A percentile compares a stretch with the other conserved stretches of the same genome.
These are phyloP conservation scores for Aspergillus sp. DNA, from an alignment of 2,329 filamentous ascomycete species.

Conservation along the genomic window DNA sequence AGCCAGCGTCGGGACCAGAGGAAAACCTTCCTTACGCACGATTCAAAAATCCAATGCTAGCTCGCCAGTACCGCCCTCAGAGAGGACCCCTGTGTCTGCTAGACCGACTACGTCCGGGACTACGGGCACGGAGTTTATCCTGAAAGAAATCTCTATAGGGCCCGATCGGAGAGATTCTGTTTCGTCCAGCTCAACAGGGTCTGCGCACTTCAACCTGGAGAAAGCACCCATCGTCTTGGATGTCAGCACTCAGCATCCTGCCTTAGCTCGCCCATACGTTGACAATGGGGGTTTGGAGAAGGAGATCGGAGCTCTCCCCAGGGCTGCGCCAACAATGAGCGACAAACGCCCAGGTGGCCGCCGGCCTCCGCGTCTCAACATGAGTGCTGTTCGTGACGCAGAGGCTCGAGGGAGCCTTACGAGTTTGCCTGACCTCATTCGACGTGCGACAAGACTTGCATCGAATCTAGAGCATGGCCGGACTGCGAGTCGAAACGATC, in stretches of 20 bases:
- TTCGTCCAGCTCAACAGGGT: slow-evolving; percentile 23
- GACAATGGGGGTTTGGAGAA: slow-evolving; percentile 26
- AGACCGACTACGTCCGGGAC: slow-evolving; percentile 8
- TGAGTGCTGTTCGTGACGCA: slow-evolving; percentile 77
- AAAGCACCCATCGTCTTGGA: slow-evolving; percentile 35
- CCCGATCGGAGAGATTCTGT: slow-evolving; percentile 22
- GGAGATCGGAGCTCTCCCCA: slow-evolving; percentile 27
- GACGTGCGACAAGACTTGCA: slow-evolving; percentile 80
- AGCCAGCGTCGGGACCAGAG: slow-evolving; percentile 47
- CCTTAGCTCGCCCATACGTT: slow-evolving; percentile 12
- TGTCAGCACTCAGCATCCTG: slow-evolving; percentile 10
- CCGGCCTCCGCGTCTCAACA: slow-evolving; percentile 72
- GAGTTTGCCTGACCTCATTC: slow-evolving; percentile 87
- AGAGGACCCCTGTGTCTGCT: slow-evolving; percentile 7
- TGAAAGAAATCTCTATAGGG: slow-evolving; percentile 17
- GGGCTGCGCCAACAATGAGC: slow-evolving; percentile 40
- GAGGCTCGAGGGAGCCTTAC: slow-evolving; percentile 87
- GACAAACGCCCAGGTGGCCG: slow-evolving; percentile 40
- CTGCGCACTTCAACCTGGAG: slow-evolving; percentile 31
- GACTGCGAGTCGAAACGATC: slow-evolving; percentile 61
- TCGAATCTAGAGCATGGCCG: slow-evolving; percentile 83
- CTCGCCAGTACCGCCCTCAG: slow-evolving; percentile 17
- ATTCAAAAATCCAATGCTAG: slow-evolving; percentile 36
- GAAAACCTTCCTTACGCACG: slow-evolving; percentile 45
- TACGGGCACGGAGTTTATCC: slow-evolving; percentile 8